Percentiles rank a stretch among this genome's conserved stretches.
phyloP scores from a whole-genome alignment of 805 yeast genomes.

The Ogataea glucozyma region DNA sequence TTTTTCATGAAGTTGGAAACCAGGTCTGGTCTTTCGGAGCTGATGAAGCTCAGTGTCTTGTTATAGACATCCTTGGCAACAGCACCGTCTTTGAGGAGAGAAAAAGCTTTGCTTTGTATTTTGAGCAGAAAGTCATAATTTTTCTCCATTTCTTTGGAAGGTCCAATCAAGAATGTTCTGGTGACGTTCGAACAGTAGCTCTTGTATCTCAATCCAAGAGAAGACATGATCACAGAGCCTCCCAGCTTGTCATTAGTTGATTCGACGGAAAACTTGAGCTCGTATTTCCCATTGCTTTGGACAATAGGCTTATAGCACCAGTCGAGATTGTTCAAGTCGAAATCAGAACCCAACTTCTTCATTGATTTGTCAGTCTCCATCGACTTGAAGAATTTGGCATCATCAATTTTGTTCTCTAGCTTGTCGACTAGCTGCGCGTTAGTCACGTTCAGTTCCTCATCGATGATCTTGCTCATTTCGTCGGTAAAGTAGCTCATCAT shows the following conservation, averaged over 20 bases:
- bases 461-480: conserved; percentile 84
- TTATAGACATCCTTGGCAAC: conserved; percentile 67
- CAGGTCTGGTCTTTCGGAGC: conserved; percentile 64
- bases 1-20: conserved; percentile 68
- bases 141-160: conserved; percentile 72
- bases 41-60: conserved; percentile 60
- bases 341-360: conserved; percentile 63
- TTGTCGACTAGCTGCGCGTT: conserved; percentile 72
- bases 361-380: conserved; percentile 47
- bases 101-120: conserved; percentile 66
- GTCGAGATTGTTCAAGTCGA: conserved; percentile 75
- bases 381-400: conserved; percentile 60
- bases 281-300: conserved; percentile 85
- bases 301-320: conserved; percentile 94
- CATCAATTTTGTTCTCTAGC: conserved; percentile 81
- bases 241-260: conserved; percentile 67
- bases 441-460: conserved; percentile 77
- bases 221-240: conserved; percentile 76
- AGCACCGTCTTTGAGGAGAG: conserved; percentile 64
- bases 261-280: conserved; percentile 79
- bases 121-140: conserved; percentile 76
- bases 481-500: conserved; percentile 83
- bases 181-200: conserved; percentile 87
- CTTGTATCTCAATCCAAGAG: conserved; percentile 84
- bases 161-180: conserved; percentile 88